Evolutionary conservation across 768 basidiomycete genomes (phyloP), one percentile per base, ranked within the genome.

Genomic region (Lactarius tabidus): DNA sequence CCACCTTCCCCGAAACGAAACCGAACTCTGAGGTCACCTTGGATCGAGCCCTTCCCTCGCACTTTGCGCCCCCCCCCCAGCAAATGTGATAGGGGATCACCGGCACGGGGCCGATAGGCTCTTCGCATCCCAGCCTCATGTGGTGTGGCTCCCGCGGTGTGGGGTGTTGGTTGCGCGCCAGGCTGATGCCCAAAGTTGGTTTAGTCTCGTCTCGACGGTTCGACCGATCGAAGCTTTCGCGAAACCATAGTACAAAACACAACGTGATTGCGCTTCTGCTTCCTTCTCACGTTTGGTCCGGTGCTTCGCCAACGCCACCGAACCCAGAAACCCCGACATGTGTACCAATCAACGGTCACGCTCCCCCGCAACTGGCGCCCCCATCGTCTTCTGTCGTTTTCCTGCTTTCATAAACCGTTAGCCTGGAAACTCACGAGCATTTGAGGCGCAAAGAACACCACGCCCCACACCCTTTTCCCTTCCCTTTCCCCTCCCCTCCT

Each of bases 201-300:
- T 54, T 64, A 64, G 63, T 59, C 51, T 39, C 57, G 15, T 63
- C 38, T 28, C 23, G 6, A 41, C 38, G 45, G 28, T 57, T 52
- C 60, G 60, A n/a, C 14, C 51, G 56, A 62, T 61, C 65, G 56
- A 57, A 61, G 56, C 48, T 51, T 28, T 51, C 48, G 48, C 35
- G 48, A 59, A 41, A 58, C 18, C 28, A 26, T 28, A 26, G 48
- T 58, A 18, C 29, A 41, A 39, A 29, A 20, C 2, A 12, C n/a
- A 20, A 43, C 58, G 58, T 59, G 58, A 59, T 59, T 43, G 58
- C 8, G 57, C 59, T 51, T 51, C 14, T 35, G 6, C 10, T 26
- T 33, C 18, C 18, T 28, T 52, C 59, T 35, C 48, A 38, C 59
- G 33, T 31, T 60, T 60, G 48, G 23, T 60, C 51, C 59, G 59